Percentiles rank a stretch among this genome's conserved stretches.
Conservation (phyloP, 208 protist species). For the Trypanosoma cruzi region DNA sequence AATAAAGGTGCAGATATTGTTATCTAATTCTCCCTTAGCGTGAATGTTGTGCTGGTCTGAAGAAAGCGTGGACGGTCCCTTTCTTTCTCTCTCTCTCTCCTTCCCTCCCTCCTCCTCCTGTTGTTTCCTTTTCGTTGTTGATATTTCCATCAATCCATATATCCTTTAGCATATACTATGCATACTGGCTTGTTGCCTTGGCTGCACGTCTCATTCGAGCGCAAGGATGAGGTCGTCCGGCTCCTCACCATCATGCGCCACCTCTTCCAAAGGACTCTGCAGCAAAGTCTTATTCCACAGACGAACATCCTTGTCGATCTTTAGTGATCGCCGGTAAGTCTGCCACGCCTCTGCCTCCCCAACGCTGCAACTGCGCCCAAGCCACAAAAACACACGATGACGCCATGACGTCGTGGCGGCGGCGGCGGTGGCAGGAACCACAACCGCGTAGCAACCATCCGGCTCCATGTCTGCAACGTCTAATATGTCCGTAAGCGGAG, state of each 20-base stretch:
- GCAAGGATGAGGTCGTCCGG: conserved; percentile 69
- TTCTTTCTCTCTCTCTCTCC: no score
- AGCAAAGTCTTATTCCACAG: conserved; percentile 23
- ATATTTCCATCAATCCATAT: no score
- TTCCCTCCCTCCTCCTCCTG: no score
- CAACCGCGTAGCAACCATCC: conserved; percentile 52
- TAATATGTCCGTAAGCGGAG: conserved; percentile 31
- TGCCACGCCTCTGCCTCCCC: conserved; percentile 28
- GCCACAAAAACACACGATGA: conserved; percentile 54
- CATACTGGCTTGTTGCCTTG: neutral
- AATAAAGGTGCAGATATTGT: neutral
- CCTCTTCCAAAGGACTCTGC: conserved; percentile 32
- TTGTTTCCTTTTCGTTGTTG: no score
- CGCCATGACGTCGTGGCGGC: neutral
- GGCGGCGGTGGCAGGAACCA: conserved; percentile 31
- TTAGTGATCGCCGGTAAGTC: conserved; percentile 22
- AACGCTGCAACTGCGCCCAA: conserved; percentile 37
- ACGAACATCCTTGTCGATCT: conserved; percentile 24
- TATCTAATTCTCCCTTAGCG: no score
- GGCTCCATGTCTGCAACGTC: conserved; percentile 57
- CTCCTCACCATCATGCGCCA: conserved; percentile 67
- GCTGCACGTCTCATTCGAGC: conserved; percentile 24
- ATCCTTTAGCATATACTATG: no score
- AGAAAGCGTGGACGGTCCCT: no score
- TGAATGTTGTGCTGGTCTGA: no score